Base-by-base conservation (phyloP, 2,329 filamentous ascomycete species). In the Ceratocystis harringtonii region DNA sequence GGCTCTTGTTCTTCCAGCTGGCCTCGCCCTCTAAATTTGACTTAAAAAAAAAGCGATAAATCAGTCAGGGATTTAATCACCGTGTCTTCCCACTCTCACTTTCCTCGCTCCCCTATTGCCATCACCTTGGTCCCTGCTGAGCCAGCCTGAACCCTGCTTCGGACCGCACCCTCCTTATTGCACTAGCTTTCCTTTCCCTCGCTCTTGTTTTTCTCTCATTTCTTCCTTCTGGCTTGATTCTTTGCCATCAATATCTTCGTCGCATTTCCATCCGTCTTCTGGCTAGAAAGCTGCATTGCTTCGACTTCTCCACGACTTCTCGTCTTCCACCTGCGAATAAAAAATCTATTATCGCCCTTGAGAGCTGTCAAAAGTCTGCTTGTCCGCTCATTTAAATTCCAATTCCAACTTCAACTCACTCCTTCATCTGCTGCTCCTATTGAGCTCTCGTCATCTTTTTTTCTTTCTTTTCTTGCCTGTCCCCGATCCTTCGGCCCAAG, bases 221-320 rank as follows among this genome's bases (percentile, higher is more conserved):
- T 30, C 43, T 43, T 62, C 43, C 41, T 32, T 61, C 19, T 58
- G 25, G 5, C 55, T 17, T 50, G 55, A 12, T 43, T 58, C 22
- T 61, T 45, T 65, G 64, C 65, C 10, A 52, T 43, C 19, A 58
- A 58, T 58, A 58, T 58, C 55, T 58, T 36, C 17, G 32, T 58
- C 55, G 17, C 55, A 58, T 58, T 58, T 58, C 55, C 55, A 58
- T 58, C n/a, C 5, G 55, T 36, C 32, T 58, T 58, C 55, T 58
- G 17, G 55, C 55, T 25, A 10, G 12, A 32, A 58, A n/a, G 25
- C 17, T 36, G 4, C 22, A 7, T 41, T 25, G 28, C 30, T 8
- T 58, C 12, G 25, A 4, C 12, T 58, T 58, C 55, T 58, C 55
- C 55, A 19, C 30, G 55, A 58, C 15, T 36, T 36, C 15, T 58